phyloP scores from a whole-genome alignment of 345 rosid species.

The Ceriops decandra region DNA sequence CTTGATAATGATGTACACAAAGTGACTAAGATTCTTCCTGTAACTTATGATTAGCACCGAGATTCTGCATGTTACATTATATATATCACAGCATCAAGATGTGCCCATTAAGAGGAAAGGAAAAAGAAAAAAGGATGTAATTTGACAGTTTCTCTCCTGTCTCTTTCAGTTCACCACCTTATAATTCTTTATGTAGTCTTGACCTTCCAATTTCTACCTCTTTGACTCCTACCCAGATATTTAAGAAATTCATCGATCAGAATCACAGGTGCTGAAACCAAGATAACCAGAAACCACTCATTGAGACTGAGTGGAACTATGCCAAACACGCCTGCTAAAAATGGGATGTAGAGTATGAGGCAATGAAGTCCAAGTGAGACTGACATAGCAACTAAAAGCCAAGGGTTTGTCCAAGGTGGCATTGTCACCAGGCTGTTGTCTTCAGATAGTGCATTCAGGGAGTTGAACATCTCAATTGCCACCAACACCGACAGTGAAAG shows the following conservation, averaged over 20 bases:
- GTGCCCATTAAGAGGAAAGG: too few relatives aligned
- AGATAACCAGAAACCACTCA: slow-evolving; percentile 74
- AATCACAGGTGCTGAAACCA: slow-evolving; percentile 78
- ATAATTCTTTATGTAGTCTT: slow-evolving; percentile 38
- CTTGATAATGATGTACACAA: too few relatives aligned
- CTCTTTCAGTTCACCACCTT: background rate
- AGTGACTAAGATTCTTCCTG: too few relatives aligned
- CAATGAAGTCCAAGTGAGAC: slow-evolving; percentile 81
- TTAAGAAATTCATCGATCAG: slow-evolving; percentile 78
- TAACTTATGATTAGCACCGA: too few relatives aligned
- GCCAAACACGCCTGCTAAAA: slow-evolving; percentile 71
- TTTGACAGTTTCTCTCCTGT: too few relatives aligned
- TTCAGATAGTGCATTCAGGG: slow-evolving; percentile 86
- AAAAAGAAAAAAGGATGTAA: too few relatives aligned
- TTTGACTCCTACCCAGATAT: slow-evolving; percentile 48
- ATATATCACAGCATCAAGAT: too few relatives aligned
- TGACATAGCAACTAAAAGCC: slow-evolving; percentile 86
- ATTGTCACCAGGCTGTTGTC: slow-evolving; percentile 67
- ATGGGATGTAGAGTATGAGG: slow-evolving; percentile 76
- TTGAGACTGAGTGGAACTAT: slow-evolving; percentile 67
- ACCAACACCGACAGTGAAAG: slow-evolving; percentile 83
- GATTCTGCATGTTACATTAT: too few relatives aligned
- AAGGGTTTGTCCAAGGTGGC: slow-evolving; percentile 95
- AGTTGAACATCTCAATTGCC: slow-evolving; percentile 90
- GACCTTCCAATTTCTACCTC: slow-evolving; percentile 29